Percentiles rank a stretch among this genome's conserved stretches.
Conservation (phyloP, 495 filamentous ascomycete species). For the Evansstolkia leycettana region DNA sequence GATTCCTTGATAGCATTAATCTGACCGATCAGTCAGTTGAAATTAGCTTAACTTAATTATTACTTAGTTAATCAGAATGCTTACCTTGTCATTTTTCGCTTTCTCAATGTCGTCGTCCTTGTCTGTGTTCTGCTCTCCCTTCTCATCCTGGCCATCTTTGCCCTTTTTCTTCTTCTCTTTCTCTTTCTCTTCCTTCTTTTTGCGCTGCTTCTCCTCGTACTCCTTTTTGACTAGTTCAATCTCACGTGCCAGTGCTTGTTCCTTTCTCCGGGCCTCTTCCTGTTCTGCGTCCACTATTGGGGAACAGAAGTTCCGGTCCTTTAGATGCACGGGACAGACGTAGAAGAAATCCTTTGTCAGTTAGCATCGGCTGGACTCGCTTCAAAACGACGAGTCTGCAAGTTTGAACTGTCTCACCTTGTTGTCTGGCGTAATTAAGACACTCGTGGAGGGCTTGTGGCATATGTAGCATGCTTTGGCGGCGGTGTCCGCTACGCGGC, state of each 20-base stretch:
- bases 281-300: constrained; percentile 70
- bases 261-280: constrained; percentile 50
- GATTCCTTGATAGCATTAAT: constrained; percentile 19
- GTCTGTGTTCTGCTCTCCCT: constrained; percentile 34
- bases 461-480: constrained; percentile 82
- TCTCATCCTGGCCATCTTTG: constrained; percentile 35
- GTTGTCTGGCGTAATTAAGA: constrained; percentile 81
- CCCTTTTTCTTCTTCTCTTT: constrained; percentile 26
- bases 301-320: constrained; percentile 69
- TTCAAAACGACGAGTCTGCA: no score
- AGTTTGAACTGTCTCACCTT: constrained; percentile 46
- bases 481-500: constrained; percentile 73
- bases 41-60: no score
- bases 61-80: background rate
- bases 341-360: constrained; percentile 79
- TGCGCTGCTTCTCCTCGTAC: constrained; percentile 30
- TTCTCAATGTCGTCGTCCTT: constrained; percentile 33
- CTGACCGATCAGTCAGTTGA: background rate
- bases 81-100: constrained; percentile 44
- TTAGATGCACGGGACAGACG: constrained; percentile 72
- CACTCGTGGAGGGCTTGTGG: constrained; percentile 75
- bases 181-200: constrained; percentile 22
- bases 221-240: constrained; percentile 60
- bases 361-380: background rate
- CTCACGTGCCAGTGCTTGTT: constrained; percentile 56